Evolutionary conservation across 1,284 basidiomycete genomes (phyloP).

Genomic region (Ceratobasidium papillatum): DNA sequence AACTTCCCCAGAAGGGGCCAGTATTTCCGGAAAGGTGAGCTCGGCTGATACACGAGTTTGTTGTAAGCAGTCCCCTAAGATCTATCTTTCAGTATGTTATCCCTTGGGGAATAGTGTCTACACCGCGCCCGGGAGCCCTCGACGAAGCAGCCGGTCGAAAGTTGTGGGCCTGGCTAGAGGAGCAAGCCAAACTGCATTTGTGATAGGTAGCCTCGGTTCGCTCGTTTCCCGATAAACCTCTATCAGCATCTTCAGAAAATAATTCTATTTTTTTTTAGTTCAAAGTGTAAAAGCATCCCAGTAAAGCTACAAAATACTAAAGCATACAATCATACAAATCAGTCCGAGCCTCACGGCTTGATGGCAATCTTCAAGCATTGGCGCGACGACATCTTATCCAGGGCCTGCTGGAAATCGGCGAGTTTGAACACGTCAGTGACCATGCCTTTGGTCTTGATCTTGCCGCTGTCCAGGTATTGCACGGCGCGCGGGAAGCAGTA

Average conservation of each 20-base stretch:
- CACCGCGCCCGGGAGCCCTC: constrained; percentile 44
- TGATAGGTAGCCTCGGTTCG: background rate
- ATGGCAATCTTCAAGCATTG: constrained; percentile 74
- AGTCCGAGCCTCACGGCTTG: constrained; percentile 54
- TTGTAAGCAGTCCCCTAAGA: background rate
- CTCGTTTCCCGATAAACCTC: no score
- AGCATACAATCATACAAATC: background rate
- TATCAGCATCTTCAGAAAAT: background rate
- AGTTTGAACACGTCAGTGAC: constrained; percentile 80
- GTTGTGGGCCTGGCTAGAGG: constrained; percentile 57
- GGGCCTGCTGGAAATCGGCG: constrained; percentile 78
- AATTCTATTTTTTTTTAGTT: constrained; percentile 4
- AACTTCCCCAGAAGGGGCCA: constrained; percentile 55
- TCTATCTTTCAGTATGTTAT: constrained; percentile 35
- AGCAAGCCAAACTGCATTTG: constrained; percentile 47
- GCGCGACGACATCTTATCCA: constrained; percentile 78
- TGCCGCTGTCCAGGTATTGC: constrained; percentile 85
- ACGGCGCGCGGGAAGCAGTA: constrained; percentile 89
- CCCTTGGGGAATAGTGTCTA: constrained; percentile 34
- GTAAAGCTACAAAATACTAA: constrained; percentile 33
- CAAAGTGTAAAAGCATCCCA: constrained; percentile 6
- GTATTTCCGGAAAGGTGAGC: constrained; percentile 46
- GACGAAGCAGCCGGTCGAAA: constrained; percentile 49
- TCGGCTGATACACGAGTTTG: background rate
- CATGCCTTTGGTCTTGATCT: constrained; percentile 84